Evolutionary conservation across 2,329 filamentous ascomycete genomes (phyloP).

Genomic region (Fusarium sp.): DNA sequence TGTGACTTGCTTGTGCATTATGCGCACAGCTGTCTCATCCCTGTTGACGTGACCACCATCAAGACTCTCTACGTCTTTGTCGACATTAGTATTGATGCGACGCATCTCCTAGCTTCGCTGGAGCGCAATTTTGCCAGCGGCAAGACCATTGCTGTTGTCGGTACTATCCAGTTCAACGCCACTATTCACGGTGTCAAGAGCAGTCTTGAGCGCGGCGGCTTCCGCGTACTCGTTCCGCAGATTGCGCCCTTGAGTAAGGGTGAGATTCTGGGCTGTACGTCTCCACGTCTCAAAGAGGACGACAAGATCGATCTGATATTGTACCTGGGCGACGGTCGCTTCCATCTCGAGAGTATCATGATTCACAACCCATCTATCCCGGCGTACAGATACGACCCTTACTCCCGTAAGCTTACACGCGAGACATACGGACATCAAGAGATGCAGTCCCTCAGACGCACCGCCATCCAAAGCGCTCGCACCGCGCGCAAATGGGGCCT

Average conservation of each 20-base stretch:
- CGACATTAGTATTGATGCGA: constrained; percentile 94
- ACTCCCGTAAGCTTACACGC: constrained; percentile 90
- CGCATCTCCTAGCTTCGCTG: constrained; percentile 87
- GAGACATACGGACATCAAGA: constrained; percentile 94
- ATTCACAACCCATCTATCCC: constrained; percentile 95
- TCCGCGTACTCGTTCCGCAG: constrained; percentile 88
- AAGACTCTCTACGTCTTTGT: constrained; percentile 99
- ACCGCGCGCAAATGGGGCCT: constrained; percentile 91
- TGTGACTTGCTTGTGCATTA: constrained; percentile 98
- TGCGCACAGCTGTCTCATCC: constrained; percentile 95
- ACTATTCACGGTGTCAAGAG: constrained; percentile 90
- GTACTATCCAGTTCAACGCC: constrained; percentile 98
- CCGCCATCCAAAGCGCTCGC: constrained; percentile 83
- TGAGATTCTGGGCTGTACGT: constrained; percentile 98
- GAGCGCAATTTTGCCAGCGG: constrained; percentile 88
- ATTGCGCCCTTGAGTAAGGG: constrained; percentile 94
- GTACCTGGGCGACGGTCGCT: constrained; percentile 92
- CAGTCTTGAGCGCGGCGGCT: constrained; percentile 85
- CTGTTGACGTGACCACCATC: constrained; percentile 96
- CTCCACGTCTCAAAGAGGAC: constrained; percentile 75
- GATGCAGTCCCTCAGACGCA: constrained; percentile 84
- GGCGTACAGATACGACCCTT: constrained; percentile 97
- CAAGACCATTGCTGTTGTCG: constrained; percentile 92
- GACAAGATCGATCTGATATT: constrained; percentile 82
- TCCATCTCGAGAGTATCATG: constrained; percentile 98